Percentiles rank a stretch among this genome's conserved stretches.
These are phyloP conservation scores for Colletotrichum cuscutae DNA, from an alignment of 2,329 filamentous ascomycete genomes.

Conservation along the genomic window DNA sequence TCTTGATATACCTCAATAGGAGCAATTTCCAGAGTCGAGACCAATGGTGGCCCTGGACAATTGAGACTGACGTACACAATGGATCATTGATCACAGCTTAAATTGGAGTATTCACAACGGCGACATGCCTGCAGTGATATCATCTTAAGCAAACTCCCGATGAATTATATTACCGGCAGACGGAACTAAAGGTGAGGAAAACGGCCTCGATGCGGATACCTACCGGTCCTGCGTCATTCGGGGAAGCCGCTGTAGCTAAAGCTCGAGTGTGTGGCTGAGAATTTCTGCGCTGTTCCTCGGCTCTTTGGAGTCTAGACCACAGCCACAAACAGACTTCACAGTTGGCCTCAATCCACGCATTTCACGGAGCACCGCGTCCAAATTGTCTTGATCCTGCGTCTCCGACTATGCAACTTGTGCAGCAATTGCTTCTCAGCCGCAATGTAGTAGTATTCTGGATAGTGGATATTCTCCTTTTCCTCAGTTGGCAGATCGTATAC, in stretches of 20 bases:
- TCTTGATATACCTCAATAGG: no score
- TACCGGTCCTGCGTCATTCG: constrained; percentile 16
- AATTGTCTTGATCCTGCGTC: not conserved
- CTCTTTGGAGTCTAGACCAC: no score
- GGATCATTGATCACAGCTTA: no score
- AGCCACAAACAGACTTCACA: not conserved
- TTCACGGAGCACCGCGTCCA: not conserved
- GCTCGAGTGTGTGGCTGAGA: constrained; percentile 7
- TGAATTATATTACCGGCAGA: not conserved
- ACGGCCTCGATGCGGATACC: not conserved
- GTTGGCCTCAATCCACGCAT: not conserved
- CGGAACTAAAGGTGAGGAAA: not conserved
- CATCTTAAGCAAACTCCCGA: not conserved
- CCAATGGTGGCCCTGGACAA: no score
- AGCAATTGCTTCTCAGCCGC: not conserved
- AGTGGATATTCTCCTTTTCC: not conserved
- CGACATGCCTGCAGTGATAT: not conserved
- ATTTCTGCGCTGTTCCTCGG: not conserved
- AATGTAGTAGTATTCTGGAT: not conserved
- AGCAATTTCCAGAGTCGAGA: no score
- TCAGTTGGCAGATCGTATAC: not conserved
- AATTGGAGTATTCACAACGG: not conserved
- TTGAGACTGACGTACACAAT: no score
- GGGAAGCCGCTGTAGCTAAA: constrained; percentile 19
- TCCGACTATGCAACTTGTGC: not conserved